Conservation (phyloP, 139 green algal genomes). For the Tetratostichococcus sp. region DNA sequence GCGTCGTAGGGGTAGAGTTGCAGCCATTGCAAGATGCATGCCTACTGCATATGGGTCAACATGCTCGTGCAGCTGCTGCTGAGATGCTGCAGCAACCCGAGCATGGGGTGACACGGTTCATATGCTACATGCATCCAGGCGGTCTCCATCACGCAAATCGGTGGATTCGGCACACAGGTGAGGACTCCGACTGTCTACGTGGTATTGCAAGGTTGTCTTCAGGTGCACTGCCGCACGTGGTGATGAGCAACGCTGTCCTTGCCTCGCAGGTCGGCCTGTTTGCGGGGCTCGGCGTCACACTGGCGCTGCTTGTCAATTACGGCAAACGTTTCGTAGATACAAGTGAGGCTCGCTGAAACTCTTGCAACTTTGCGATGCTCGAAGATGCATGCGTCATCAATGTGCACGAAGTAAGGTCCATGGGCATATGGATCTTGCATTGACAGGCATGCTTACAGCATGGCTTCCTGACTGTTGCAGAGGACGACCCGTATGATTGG, state of each 20-base stretch:
- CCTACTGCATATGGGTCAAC: too few relatives aligned
- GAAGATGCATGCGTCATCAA: too few relatives aligned
- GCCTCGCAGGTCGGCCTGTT: slow-evolving; percentile 21
- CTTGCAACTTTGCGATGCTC: too few relatives aligned
- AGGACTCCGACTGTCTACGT: not conserved
- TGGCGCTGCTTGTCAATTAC: slow-evolving; percentile 23
- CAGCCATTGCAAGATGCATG: too few relatives aligned
- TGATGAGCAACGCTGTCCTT: too few relatives aligned
- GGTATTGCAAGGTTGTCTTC: too few relatives aligned
- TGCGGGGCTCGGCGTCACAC: slow-evolving; percentile 13
- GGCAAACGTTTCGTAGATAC: slow-evolving; percentile 27
- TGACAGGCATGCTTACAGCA: too few relatives aligned
- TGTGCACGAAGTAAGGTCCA: too few relatives aligned
- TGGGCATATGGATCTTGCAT: too few relatives aligned
- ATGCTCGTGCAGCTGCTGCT: not conserved
- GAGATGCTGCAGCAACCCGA: not conserved
- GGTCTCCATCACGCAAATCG: slow-evolving; percentile 3
- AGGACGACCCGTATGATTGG: slow-evolving; percentile 48
- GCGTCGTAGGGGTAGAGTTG: slow-evolving; percentile 15
- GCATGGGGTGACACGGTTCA: not conserved
- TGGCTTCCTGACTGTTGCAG: slow-evolving; percentile 2
- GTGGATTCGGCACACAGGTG: not conserved
- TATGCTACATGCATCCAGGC: slow-evolving; percentile 8
- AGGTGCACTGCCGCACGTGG: too few relatives aligned
- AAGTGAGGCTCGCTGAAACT: slow-evolving; percentile 30